phyloP scores from a whole-genome alignment of 2,329 filamentous ascomycete genomes.

The Pestalotiopsis sp. region DNA sequence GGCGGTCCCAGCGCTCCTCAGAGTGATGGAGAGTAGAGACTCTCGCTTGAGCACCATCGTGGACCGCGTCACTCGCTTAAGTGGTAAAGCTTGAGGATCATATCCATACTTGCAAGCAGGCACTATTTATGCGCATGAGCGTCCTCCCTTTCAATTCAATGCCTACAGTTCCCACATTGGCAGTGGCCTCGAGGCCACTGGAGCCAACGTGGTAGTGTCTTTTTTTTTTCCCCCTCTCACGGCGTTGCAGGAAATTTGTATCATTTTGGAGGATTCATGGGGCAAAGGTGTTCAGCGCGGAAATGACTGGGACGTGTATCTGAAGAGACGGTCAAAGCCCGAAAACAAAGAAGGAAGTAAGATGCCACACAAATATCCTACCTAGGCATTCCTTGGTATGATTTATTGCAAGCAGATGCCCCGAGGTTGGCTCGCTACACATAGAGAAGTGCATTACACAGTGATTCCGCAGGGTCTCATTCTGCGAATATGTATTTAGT shows the following conservation, averaged over 20 bases:
- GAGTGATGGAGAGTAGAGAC: slow-evolving; percentile 30
- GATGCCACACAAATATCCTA: slow-evolving; percentile 1
- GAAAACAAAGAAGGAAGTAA: neutral
- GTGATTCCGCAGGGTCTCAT: neutral
- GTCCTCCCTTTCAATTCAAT: neutral
- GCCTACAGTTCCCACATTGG: neutral
- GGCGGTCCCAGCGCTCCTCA: slow-evolving; percentile 23
- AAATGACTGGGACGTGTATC: slow-evolving; percentile 31
- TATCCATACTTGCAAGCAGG: neutral
- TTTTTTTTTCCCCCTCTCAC: neutral
- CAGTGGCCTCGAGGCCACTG: neutral
- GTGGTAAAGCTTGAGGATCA: neutral
- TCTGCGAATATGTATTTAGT: neutral
- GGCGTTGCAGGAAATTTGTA: neutral
- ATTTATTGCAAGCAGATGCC: neutral
- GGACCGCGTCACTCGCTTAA: neutral
- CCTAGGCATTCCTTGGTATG: neutral
- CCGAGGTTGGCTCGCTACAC: neutral
- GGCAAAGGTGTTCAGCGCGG: slow-evolving; percentile 20
- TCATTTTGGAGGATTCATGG: slow-evolving; percentile 7
- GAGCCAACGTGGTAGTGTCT: neutral
- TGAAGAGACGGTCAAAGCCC: slow-evolving; percentile 18
- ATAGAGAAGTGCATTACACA: neutral
- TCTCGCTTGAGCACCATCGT: neutral
- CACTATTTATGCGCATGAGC: neutral